These are phyloP conservation scores for Bonia amplexicaulis DNA, from an alignment of 176 grass and related monocot genomes.

Conservation along the genomic window DNA sequence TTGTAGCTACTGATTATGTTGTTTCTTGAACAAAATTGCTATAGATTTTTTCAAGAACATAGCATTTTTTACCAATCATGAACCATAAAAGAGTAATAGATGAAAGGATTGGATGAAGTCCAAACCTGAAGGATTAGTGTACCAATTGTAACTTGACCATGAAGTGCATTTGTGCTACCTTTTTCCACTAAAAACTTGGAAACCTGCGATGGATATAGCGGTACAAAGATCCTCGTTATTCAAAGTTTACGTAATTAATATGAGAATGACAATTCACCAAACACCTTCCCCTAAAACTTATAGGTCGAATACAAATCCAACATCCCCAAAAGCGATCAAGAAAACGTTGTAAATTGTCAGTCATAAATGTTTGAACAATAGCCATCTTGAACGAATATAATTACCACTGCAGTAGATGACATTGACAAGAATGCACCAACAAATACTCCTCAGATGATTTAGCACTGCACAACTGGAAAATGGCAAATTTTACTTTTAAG, in stretches of 20 bases:
- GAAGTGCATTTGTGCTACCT: slow-evolving; percentile 77
- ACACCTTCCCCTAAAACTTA: slow-evolving; percentile 1
- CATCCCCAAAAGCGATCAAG: background rate
- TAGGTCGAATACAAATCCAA: background rate
- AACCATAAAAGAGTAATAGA: background rate
- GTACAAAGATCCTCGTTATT: slow-evolving; percentile 7
- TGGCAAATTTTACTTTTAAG: background rate
- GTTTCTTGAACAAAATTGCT: slow-evolving; percentile 4
- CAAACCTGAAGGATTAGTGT: slow-evolving; percentile 86
- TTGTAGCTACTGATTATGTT: background rate
- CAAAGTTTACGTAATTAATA: background rate
- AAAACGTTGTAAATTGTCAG: background rate
- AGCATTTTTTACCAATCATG: background rate
- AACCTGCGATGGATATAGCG: slow-evolving; percentile 48
- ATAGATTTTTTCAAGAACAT: background rate
- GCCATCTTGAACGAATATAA: slow-evolving; percentile 26
- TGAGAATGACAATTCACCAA: background rate
- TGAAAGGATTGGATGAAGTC: slow-evolving; percentile 11
- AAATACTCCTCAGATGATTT: slow-evolving; percentile 89
- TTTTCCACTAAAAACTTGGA: slow-evolving; percentile 94
- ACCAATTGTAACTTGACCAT: slow-evolving; percentile 98
- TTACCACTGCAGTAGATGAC: slow-evolving; percentile 99
- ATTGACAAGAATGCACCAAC: slow-evolving; percentile 98
- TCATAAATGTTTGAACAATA: background rate
- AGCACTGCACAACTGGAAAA: slow-evolving; percentile 75